Percentiles rank a stretch among this genome's conserved stretches.
phyloP scores from a whole-genome alignment of 768 basidiomycete species.

The Asterophora lycoperdoides region DNA sequence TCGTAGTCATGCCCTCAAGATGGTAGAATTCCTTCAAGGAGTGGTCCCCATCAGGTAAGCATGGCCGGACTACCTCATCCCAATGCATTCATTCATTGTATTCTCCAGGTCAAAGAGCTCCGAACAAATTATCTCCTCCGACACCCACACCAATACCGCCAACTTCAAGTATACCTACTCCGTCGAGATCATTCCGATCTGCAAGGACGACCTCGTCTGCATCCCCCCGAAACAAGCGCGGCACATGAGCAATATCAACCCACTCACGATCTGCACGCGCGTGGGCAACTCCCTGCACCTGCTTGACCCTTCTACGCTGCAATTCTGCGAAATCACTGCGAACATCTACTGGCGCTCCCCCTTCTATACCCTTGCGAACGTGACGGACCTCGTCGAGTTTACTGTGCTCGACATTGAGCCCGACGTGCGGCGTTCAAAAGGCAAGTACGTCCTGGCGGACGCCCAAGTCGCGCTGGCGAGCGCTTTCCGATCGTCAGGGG shows the following conservation, averaged over 20 bases:
- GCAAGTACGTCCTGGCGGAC: conserved; percentile 74
- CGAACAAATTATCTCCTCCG: conserved; percentile 90
- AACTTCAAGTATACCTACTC: conserved; percentile 98
- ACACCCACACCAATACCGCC: conserved; percentile 88
- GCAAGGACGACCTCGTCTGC: conserved; percentile 96
- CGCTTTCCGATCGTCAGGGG: conserved; percentile 59
- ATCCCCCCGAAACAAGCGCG: conserved; percentile 82
- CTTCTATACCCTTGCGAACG: conserved; percentile 77
- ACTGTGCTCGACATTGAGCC: conserved; percentile 93
- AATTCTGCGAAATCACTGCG: conserved; percentile 72
- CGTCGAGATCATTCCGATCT: conserved; percentile 93
- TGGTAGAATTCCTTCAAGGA: conserved; percentile 88
- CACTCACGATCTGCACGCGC: conserved; percentile 82
- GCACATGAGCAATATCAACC: conserved; percentile 81
- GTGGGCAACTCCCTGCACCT: conserved; percentile 91
- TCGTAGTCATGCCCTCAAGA: conserved; percentile 89
- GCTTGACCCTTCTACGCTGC: conserved; percentile 84
- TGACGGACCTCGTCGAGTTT: conserved; percentile 89
- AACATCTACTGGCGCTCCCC: conserved; percentile 88
- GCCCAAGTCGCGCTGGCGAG: conserved; percentile 87
- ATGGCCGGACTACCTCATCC: conserved; percentile 4
- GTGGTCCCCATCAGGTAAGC: conserved; percentile 85
- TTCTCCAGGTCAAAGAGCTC: conserved; percentile 76
- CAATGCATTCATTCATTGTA: background rate
- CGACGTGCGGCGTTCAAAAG: conserved; percentile 50